Base-by-base conservation (phyloP, 208 protist species). In the Leishmania gerbilli region DNA sequence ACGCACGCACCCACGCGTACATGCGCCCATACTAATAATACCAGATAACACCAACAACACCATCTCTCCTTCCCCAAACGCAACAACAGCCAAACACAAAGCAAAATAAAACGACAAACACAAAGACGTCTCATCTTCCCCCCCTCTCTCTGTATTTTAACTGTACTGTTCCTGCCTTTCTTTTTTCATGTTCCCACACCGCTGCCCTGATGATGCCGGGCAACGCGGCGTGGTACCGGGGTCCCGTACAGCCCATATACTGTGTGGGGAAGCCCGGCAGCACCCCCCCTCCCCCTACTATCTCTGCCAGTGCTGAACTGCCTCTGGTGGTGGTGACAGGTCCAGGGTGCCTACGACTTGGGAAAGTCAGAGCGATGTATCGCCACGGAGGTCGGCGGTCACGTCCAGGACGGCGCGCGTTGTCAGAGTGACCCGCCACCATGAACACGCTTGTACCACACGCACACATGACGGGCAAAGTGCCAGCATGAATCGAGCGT, bases 111-210 rank as follows among this genome's bases (percentile, higher is more conserved):
- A 0, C 4, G 31, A 31, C 24, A 1, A 68, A 40, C 3, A 42
- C 40, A 40, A 40, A 21, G 31, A 40, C 31, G 8, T 53, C 31
- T 80, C 34, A 17, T 40, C 19, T 74, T 62, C 58, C 49, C 40
- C 40, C 13, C 45, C 34, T 24, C 40, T 42, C 64, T 47, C 53
- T 69, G 51, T 77, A 24, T 62, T 31, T 62, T 1, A 55, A 55
- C 51, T 55, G 51, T 34, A 19, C 31, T 68, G 31, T 68, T 40
- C 51, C 55, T 77, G 31, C 8, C 64, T 77, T 27, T 75, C 49
- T 65, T 80, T 80, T 80, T 74, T 13, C 24, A 49, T 49, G 45
- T 62, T 21, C 9, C 24, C 27, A 31, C 34, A 65, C n/a, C 24
- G 15, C 34, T 17, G n/a, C 34, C 21, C 34, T 65, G 34, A 69